phyloP scores from a whole-genome alignment of 2,329 filamentous ascomycete species.

The Fusarium sarcochroum region DNA sequence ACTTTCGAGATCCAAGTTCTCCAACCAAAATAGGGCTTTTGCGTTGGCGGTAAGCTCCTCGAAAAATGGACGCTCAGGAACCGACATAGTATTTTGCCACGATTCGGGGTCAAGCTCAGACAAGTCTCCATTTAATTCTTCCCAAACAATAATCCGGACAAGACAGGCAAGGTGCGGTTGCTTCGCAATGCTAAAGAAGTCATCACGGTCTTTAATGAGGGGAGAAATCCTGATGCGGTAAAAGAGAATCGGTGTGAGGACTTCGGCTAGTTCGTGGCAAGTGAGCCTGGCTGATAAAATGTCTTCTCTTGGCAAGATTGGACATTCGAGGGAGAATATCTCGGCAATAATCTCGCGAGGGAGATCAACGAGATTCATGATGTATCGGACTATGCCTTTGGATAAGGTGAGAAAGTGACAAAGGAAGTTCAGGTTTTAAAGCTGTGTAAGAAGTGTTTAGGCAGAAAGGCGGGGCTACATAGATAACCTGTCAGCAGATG shows the following conservation, averaged over 20 bases:
- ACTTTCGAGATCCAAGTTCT: background rate
- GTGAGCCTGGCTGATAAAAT: slow-evolving; percentile 13
- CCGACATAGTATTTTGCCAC: too few relatives aligned
- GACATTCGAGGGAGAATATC: background rate
- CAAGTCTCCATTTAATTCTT: slow-evolving; percentile 14
- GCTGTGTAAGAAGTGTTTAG: too few relatives aligned
- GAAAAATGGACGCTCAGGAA: background rate
- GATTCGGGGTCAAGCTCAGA: background rate
- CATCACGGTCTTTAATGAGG: background rate
- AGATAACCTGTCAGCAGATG: too few relatives aligned
- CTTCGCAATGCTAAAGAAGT: background rate
- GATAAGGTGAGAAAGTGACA: too few relatives aligned
- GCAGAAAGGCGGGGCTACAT: too few relatives aligned
- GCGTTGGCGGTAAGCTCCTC: background rate
- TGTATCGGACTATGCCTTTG: too few relatives aligned
- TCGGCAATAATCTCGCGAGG: slow-evolving; percentile 6
- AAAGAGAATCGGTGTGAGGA: slow-evolving; percentile 6
- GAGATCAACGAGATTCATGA: background rate
- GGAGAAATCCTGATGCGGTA: slow-evolving; percentile 1
- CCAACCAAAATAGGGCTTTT: slow-evolving; percentile 1
- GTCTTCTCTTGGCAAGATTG: background rate
- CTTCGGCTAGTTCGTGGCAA: background rate
- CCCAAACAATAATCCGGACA: slow-evolving; percentile 13
- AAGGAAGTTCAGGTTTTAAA: too few relatives aligned
- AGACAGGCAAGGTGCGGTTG: background rate